Conservation (phyloP, 345 rosid species). For the Eucalyptus albens region DNA sequence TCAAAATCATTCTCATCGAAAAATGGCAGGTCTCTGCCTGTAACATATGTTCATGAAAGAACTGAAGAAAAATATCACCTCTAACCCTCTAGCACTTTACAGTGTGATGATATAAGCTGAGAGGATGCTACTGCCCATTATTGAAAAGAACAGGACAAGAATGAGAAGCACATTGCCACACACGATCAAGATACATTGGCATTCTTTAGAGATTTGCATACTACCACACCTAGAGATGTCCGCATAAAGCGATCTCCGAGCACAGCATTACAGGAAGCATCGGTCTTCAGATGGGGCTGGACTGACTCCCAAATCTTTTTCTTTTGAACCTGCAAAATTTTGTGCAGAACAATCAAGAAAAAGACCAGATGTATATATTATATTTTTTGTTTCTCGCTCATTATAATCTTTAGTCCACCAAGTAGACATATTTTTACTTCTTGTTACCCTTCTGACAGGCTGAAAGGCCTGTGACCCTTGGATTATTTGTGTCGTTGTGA, state of each 20-base stretch:
- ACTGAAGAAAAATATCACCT: background rate
- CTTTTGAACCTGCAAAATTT: conserved; percentile 57
- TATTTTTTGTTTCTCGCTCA: background rate
- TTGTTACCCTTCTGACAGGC: background rate
- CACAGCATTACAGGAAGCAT: conserved; percentile 42
- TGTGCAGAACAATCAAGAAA: background rate
- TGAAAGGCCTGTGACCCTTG: background rate
- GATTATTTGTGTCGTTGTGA: background rate
- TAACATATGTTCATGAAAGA: background rate
- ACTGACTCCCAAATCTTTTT: conserved; percentile 85
- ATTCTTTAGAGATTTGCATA: conserved; percentile 36
- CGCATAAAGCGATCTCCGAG: conserved; percentile 52
- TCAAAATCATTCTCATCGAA: background rate
- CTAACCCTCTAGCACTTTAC: background rate
- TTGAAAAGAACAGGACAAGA: background rate
- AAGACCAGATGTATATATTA: background rate
- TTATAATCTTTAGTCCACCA: background rate
- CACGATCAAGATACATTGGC: conserved; percentile 55
- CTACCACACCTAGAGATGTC: conserved; percentile 59
- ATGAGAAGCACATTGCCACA: background rate
- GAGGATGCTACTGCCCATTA: background rate
- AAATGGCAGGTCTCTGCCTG: background rate
- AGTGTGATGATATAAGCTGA: background rate
- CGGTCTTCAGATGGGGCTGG: conserved; percentile 79
- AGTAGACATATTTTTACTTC: background rate